These are phyloP conservation scores for Aspergillus ostianus DNA, from an alignment of 495 filamentous ascomycete genomes.

Conservation along the genomic window DNA sequence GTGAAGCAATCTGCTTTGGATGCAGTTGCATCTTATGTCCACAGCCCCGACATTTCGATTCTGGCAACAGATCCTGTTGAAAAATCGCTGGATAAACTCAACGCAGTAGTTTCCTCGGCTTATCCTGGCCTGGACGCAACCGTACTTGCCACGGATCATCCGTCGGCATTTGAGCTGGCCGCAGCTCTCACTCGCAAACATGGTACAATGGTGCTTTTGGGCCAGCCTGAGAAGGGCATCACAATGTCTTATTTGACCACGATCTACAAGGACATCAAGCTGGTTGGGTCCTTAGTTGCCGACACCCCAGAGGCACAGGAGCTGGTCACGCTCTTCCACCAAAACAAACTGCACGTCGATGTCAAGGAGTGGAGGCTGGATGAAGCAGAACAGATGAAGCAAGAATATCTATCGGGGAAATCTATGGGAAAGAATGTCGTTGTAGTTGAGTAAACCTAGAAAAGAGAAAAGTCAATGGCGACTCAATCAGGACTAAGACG, in stretches of 20 bases:
- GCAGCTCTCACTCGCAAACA: conserved; percentile 14
- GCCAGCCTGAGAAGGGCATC: conserved; percentile 14
- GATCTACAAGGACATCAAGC: conserved; percentile 15
- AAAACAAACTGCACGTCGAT: conserved; percentile 9
- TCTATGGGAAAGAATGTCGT: conserved; percentile 14
- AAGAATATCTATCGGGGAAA: conserved; percentile 5
- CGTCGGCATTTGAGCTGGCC: conserved; percentile 13
- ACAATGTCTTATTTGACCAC: conserved; percentile 10
- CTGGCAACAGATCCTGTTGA: conserved; percentile 10
- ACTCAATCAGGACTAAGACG: not conserved
- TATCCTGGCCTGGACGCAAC: conserved; percentile 16
- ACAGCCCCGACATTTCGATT: conserved; percentile 9
- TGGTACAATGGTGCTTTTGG: conserved; percentile 17
- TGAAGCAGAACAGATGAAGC: conserved; percentile 12
- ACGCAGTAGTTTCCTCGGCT: not conserved
- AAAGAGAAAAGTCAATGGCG: not conserved
- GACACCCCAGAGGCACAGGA: conserved; percentile 9
- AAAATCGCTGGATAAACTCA: conserved; percentile 7
- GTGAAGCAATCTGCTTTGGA: conserved; percentile 12
- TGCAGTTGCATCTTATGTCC: conserved; percentile 6
- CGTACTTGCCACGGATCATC: conserved; percentile 13
- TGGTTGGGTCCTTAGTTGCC: conserved; percentile 15
- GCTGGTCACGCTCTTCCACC: conserved; percentile 2
- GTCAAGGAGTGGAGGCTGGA: conserved; percentile 16
- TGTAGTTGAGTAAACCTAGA: not conserved